phyloP scores from a whole-genome alignment of 2,329 filamentous ascomycete species.

The Didymella exigua region DNA sequence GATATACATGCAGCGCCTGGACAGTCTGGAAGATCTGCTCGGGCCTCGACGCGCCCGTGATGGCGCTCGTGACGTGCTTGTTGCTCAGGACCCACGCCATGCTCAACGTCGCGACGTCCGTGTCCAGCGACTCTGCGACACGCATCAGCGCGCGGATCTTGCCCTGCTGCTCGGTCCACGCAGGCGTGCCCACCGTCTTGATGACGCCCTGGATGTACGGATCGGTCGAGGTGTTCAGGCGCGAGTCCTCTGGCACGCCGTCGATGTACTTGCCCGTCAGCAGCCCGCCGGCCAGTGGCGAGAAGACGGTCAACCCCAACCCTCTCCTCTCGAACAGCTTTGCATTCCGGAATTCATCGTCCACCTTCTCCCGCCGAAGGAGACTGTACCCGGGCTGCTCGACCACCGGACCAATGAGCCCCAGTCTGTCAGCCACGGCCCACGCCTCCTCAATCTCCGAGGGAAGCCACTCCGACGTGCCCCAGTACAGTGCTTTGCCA shows the following conservation, averaged over 20 bases:
- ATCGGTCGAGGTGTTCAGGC: conserved; percentile 62
- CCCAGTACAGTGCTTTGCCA: conserved; percentile 72
- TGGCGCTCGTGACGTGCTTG: conserved; percentile 35
- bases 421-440: conserved; percentile 64
- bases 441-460: conserved; percentile 64
- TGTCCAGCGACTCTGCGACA: conserved; percentile 68
- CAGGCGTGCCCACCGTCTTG: conserved; percentile 53
- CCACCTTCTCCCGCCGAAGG: conserved; percentile 63
- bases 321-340: conserved; percentile 59
- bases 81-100: conserved; percentile 48
- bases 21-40: conserved; percentile 48
- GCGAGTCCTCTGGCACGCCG: conserved; percentile 62
- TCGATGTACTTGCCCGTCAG: conserved; percentile 68
- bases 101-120: conserved; percentile 55
- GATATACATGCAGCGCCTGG: conserved; percentile 52
- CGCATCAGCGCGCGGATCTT: conserved; percentile 56
- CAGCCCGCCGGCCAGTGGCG: conserved; percentile 61
- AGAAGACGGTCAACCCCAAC: conserved; percentile 62
- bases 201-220: conserved; percentile 56
- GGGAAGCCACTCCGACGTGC: conserved; percentile 65
- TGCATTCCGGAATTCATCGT: conserved; percentile 62
- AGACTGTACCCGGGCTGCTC: conserved; percentile 64
- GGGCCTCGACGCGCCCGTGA: conserved; percentile 37
- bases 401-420: conserved; percentile 61
- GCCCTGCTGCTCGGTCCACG: conserved; percentile 62